Conservation (phyloP, 164 flowering plant genomes). For the Umbellularia californica region DNA sequence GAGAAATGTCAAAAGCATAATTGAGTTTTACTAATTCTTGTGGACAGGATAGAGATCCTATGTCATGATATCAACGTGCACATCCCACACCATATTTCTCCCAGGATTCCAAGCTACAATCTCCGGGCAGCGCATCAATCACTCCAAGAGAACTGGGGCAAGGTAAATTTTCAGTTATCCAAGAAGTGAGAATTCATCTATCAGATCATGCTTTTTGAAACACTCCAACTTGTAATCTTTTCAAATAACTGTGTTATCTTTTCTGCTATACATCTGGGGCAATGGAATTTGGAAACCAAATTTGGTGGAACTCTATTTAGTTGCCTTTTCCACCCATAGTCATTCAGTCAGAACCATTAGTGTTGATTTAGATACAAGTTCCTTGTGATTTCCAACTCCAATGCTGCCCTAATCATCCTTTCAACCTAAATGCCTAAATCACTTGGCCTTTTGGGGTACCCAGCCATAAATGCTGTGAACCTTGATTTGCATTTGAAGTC, state of each 20-base stretch:
- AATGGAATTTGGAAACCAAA: background rate
- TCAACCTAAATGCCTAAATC: background rate
- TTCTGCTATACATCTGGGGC: background rate
- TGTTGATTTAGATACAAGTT: too few relatives aligned
- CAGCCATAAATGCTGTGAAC: background rate
- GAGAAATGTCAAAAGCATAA: background rate
- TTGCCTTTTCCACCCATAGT: too few relatives aligned
- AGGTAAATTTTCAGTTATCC: conserved; percentile 36
- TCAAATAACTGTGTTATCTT: background rate
- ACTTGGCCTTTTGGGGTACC: background rate
- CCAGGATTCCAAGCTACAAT: conserved; percentile 90
- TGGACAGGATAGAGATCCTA: conserved; percentile 38
- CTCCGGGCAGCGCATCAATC: conserved; percentile 73
- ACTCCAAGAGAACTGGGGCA: conserved; percentile 77
- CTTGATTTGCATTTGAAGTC: background rate
- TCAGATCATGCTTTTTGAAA: background rate
- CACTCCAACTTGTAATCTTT: background rate
- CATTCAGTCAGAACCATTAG: too few relatives aligned
- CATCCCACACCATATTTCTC: conserved; percentile 83
- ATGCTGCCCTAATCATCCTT: background rate
- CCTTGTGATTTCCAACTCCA: background rate
- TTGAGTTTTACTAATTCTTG: background rate
- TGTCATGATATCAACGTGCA: conserved; percentile 87
- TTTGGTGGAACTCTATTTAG: background rate
- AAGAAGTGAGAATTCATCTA: background rate